phyloP scores from a whole-genome alignment of 2,329 filamentous ascomycete species.

The Truncatella angustata region DNA sequence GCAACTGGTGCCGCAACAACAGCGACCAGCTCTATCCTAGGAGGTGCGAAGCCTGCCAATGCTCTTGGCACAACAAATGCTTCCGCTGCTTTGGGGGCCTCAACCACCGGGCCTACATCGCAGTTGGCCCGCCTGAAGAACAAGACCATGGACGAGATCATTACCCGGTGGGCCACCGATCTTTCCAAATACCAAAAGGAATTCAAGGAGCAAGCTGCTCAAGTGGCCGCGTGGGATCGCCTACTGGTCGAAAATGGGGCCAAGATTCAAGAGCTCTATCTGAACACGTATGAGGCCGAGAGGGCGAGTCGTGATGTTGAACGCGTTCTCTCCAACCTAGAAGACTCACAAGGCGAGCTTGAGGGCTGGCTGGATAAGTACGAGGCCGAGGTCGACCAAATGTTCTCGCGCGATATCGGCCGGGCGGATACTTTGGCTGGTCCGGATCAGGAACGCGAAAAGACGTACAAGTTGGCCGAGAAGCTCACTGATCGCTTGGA shows the following conservation, averaged over 20 bases:
- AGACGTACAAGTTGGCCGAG: conserved; percentile 94
- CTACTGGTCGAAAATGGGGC: conserved; percentile 90
- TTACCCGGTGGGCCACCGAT: conserved; percentile 94
- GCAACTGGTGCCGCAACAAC: conserved; percentile 23
- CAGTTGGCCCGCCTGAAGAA: conserved; percentile 91
- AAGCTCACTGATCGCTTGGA: conserved; percentile 87
- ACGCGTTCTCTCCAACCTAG: conserved; percentile 82
- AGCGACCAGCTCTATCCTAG: conserved; percentile 26
- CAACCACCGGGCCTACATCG: conserved; percentile 77
- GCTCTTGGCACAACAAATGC: conserved; percentile 21
- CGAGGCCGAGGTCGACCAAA: conserved; percentile 84
- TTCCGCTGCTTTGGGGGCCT: conserved; percentile 55
- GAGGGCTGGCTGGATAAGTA: conserved; percentile 87
- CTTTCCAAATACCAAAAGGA: conserved; percentile 95
- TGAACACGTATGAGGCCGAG: conserved; percentile 90
- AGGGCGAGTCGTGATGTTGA: conserved; percentile 92
- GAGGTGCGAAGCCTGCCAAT: conserved; percentile 31
- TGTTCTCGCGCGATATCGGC: conserved; percentile 79
- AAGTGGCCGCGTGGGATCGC: conserved; percentile 88
- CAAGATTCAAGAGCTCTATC: conserved; percentile 91
- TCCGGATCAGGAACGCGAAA: conserved; percentile 92
- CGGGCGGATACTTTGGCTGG: conserved; percentile 74
- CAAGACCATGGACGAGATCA: conserved; percentile 98
- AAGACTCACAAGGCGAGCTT: conserved; percentile 89
- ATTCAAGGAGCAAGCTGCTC: conserved; percentile 85